Evolutionary conservation across 371 early-diverging fungal genomes (phyloP), one percentile per base, ranked within the genome.

Genomic region (Saksenaea vasiformis): DNA sequence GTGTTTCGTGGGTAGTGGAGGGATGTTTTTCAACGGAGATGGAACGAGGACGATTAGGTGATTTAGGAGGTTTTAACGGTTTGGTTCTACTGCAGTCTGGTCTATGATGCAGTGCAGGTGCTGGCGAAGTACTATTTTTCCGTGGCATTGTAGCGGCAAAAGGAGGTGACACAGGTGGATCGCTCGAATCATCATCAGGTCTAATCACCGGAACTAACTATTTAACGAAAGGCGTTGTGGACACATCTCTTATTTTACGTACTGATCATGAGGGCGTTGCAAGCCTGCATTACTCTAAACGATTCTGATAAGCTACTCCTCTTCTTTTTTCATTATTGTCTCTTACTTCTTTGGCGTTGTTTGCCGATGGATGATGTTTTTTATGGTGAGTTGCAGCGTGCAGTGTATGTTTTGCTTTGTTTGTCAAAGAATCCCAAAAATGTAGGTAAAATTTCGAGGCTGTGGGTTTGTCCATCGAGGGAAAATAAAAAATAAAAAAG

Each of bases 61-160:
- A 41, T 41, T 41, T 41, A 17, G 11, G n/a, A 14, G 43, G 43
- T 41, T 41, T 41, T 14, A 17, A 14, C 5, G 43, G 43, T 17
- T 41, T 41, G 13, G 14, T 17, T 41, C 19, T 14, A 3, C 43
- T 41, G 43, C 43, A 41, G 43, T 41, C 43, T 41, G 43, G 19
- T 36, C 37, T 17, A 39, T 36, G 41, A 36, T 41, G 59, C 37
- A 27, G 41, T 43, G 56, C 17, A n/a, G 66, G 67, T 17, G 67
- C 67, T 7, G 67, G 67, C 10, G 62, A 67, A 22, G 67, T 67
- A 31, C 67, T 67, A 61, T 67, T 67, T 54, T 67, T 57, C 17
- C 62, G 67, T 31, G 36, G 62, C 17, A 24, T 51, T 13, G 1
- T 43, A 51, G 7, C 57, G 31, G 47, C 24, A 56, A 19, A 61